These are phyloP conservation scores for Lumnitzera littorea DNA, from an alignment of 345 rosid genomes.

Conservation along the genomic window DNA sequence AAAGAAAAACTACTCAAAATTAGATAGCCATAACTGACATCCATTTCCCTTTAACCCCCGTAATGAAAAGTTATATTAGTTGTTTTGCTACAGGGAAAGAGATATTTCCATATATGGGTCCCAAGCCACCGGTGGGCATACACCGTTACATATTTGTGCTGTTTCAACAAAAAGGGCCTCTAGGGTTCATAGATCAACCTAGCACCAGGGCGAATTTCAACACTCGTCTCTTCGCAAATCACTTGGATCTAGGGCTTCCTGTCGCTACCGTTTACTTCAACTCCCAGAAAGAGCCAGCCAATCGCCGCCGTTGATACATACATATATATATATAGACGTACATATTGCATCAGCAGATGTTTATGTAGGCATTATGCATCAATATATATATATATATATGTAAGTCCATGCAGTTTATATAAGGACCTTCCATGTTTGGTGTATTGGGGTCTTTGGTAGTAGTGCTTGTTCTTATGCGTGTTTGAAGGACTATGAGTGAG, in stretches of 20 bases:
- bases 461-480: too few relatives aligned
- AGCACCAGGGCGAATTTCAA: conserved; percentile 57
- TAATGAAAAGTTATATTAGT: not conserved
- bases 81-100: conserved; percentile 43
- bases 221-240: conserved; percentile 58
- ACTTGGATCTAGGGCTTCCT: conserved; percentile 61
- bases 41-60: too few relatives aligned
- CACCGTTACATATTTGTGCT: conserved; percentile 77
- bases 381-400: too few relatives aligned
- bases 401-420: too few relatives aligned
- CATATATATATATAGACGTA: too few relatives aligned
- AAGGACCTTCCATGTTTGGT: too few relatives aligned
- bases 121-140: conserved; percentile 80
- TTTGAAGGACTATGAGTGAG: too few relatives aligned
- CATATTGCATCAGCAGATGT: too few relatives aligned
- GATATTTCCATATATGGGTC: conserved; percentile 55
- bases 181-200: conserved; percentile 54
- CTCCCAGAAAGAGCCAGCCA: conserved; percentile 78
- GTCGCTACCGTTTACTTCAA: conserved; percentile 81
- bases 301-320: conserved; percentile 32
- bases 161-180: conserved; percentile 49
- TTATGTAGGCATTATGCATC: too few relatives aligned
- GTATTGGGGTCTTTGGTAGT: too few relatives aligned
- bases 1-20: too few relatives aligned
- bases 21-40: too few relatives aligned